Conservation (phyloP, 805 yeast species). For the Starmerella khaoyaiensis region DNA sequence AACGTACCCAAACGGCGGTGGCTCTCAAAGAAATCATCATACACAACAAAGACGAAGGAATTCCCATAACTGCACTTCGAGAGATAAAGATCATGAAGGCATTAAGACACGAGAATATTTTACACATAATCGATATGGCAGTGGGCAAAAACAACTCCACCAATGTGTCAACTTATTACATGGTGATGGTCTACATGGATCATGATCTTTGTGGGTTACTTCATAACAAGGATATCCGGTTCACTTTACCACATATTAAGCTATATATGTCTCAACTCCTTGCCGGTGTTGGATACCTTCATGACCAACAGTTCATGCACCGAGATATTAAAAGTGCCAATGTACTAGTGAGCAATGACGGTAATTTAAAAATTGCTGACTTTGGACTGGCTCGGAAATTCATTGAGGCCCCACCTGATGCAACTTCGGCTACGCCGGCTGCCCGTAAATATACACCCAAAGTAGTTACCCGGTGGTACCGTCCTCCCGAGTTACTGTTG, state of each 20-base stretch:
- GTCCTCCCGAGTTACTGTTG: slow-evolving; percentile 85
- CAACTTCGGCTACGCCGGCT: slow-evolving; percentile 34
- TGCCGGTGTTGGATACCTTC: slow-evolving; percentile 71
- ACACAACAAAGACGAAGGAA: slow-evolving; percentile 60
- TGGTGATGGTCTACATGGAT: slow-evolving; percentile 87
- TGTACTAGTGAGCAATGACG: slow-evolving; percentile 61
- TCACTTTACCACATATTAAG: slow-evolving; percentile 61
- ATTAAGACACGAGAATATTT: slow-evolving; percentile 54
- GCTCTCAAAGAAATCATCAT: slow-evolving; percentile 81
- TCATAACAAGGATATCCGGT: slow-evolving; percentile 56
- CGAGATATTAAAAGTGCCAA: slow-evolving; percentile 97
- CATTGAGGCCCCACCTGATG: slow-evolving; percentile 46
- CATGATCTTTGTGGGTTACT: slow-evolving; percentile 82
- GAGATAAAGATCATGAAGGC: slow-evolving; percentile 74
- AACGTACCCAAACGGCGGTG: slow-evolving; percentile 45
- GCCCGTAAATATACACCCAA: slow-evolving; percentile 39
- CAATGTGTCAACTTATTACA: slow-evolving; percentile 42
- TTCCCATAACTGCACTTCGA: slow-evolving; percentile 89
- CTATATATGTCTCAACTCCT: slow-evolving; percentile 69
- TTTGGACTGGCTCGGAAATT: slow-evolving; percentile 82
- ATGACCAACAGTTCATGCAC: slow-evolving; percentile 49
- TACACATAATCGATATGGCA: slow-evolving; percentile 69
- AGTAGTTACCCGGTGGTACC: slow-evolving; percentile 94
- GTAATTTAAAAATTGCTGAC: slow-evolving; percentile 81
- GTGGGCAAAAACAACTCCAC: slow-evolving; percentile 26